Evolutionary conservation across 495 filamentous ascomycete genomes (phyloP).

Genomic region (Neurospora sp.): DNA sequence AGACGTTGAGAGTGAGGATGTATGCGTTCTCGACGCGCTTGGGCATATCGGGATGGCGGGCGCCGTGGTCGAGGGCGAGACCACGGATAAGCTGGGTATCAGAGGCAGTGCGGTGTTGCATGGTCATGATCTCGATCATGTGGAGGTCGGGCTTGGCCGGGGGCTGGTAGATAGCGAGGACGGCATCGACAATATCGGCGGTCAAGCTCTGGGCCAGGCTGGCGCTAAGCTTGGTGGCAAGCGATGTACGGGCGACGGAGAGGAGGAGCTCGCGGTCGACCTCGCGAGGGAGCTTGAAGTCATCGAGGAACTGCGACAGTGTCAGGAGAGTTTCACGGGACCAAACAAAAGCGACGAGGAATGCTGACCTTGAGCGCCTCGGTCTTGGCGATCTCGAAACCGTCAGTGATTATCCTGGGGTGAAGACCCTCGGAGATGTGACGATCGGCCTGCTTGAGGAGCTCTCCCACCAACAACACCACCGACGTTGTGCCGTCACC

Average conservation of each 20-base stretch:
- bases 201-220: slow-evolving; percentile 85
- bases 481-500: slow-evolving; percentile 97
- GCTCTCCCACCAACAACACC: slow-evolving; percentile 88
- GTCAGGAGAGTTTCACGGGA: slow-evolving; percentile 7
- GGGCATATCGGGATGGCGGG: slow-evolving; percentile 96
- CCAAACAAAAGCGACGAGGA: neutral
- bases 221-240: slow-evolving; percentile 86
- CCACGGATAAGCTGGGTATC: slow-evolving; percentile 94
- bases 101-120: slow-evolving; percentile 94
- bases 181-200: slow-evolving; percentile 89
- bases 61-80: slow-evolving; percentile 89
- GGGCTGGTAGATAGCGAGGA: slow-evolving; percentile 82
- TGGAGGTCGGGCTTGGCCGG: slow-evolving; percentile 92
- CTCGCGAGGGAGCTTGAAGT: slow-evolving; percentile 77
- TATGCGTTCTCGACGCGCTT: slow-evolving; percentile 91
- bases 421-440: slow-evolving; percentile 92
- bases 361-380: slow-evolving; percentile 72
- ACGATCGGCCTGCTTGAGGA: slow-evolving; percentile 93
- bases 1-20: slow-evolving; percentile 93
- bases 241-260: slow-evolving; percentile 86
- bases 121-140: slow-evolving; percentile 99
- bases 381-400: slow-evolving; percentile 91
- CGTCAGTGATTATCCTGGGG: slow-evolving; percentile 92
- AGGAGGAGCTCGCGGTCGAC: slow-evolving; percentile 91
- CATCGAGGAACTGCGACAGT: slow-evolving; percentile 68